Evolutionary conservation across 2,329 filamentous ascomycete genomes (phyloP).

Genomic region (Pseudogymnoascus sp.): DNA sequence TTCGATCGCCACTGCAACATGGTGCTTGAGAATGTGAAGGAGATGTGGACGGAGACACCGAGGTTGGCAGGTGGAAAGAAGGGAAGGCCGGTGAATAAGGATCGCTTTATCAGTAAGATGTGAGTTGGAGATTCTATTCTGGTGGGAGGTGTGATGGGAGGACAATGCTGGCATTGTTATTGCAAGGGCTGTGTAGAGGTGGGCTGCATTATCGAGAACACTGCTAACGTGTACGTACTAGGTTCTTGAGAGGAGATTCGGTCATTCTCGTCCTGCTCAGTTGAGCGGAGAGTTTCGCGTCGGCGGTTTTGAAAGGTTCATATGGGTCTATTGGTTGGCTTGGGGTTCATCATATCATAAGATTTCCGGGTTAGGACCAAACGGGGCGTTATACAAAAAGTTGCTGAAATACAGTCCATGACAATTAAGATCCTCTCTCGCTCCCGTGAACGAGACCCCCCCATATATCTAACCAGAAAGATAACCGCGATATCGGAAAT

Average conservation of each 20-base stretch:
- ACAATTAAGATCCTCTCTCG: neutral
- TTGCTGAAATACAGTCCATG: slow-evolving; percentile 20
- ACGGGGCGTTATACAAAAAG: slow-evolving; percentile 10
- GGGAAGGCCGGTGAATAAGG: slow-evolving; percentile 89
- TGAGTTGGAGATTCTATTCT: slow-evolving; percentile 34
- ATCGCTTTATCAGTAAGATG: slow-evolving; percentile 98
- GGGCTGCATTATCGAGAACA: neutral
- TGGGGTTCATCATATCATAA: slow-evolving; percentile 11
- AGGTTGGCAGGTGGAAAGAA: slow-evolving; percentile 76
- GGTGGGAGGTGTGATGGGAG: slow-evolving; percentile 12
- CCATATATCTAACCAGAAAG: slow-evolving; percentile 5
- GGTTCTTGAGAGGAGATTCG: slow-evolving; percentile 31
- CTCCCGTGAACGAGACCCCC: neutral
- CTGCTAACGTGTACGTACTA: slow-evolving; percentile 12
- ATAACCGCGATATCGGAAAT: slow-evolving; percentile 7
- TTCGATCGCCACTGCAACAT: slow-evolving; percentile 99
- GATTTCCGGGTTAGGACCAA: slow-evolving; percentile 8
- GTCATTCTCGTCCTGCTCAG: slow-evolving; percentile 30
- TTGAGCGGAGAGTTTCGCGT: slow-evolving; percentile 19
- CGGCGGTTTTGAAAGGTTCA: slow-evolving; percentile 9
- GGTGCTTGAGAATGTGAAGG: slow-evolving; percentile 94
- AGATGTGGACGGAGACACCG: slow-evolving; percentile 99
- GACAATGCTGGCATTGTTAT: neutral
- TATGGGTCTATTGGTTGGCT: slow-evolving; percentile 9
- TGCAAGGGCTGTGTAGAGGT: slow-evolving; percentile 10